Base-by-base conservation (phyloP, 192 early-diverging fungal genomes). In the Glomus cerebriforme region DNA sequence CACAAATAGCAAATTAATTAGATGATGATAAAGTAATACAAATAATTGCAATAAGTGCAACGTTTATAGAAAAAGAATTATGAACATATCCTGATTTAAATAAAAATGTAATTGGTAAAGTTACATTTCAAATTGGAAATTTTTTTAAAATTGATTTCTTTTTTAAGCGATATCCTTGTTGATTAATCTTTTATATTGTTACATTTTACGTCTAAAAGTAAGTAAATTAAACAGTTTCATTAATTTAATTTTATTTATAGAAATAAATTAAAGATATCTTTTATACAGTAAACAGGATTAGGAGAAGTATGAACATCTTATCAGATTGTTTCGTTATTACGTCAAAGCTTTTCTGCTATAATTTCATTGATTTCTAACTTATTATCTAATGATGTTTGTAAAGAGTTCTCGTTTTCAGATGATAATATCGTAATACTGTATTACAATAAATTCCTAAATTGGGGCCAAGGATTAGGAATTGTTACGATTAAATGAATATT, bases 231-330 rank as follows among this genome's bases (percentile, higher is more conserved):
- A 27, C 10, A 15, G 1, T 22, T 24, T 47, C 4, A 29, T 49
- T 9, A 54, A 31, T 27, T 35, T 35, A 47, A 13, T 22, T 35
- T 19, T 32, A 10, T 34, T 0, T 43, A 54, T 13, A 54, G 17
- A 54, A 19, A 43, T 43, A 43, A 43, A 43, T 43, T 12, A 54
- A 54, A n/a, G n/a, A n/a, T n/a, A n/a, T n/a, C n/a, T n/a, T n/a
- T 39, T 8, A 49, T 80, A 26, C 62, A 73, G 35, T 43, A 31
- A 39, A 77, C 62, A 63, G 79, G 79, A 39, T 49, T 80, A 17
- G 62, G 79, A 13, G 60, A 76, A 12, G 73, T 80, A n/a, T 80
- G 79, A 31, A 39, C 75, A 19, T 75, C 60, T 27, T 80, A 80
- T 74, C 72, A 49, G 26, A 62, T 31, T 54, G 32, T 75, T 13